Evolutionary conservation across 805 yeast genomes (phyloP).

Genomic region (Suhomyces sp.): DNA sequence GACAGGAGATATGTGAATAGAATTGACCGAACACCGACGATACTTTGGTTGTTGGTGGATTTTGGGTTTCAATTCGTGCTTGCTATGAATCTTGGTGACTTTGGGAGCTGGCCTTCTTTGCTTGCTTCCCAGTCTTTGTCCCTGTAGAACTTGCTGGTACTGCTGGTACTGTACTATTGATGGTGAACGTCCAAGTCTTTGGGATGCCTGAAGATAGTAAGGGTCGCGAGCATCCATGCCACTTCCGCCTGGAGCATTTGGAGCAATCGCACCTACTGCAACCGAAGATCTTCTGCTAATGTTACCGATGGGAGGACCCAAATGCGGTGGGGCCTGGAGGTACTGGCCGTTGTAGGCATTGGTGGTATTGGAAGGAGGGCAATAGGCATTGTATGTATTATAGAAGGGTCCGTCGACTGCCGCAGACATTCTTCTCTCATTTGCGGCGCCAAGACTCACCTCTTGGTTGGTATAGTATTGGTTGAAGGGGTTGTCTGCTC

Average conservation of each 20-base stretch:
- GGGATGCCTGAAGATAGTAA: slow-evolving; percentile 12
- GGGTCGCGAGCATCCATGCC: slow-evolving; percentile 7
- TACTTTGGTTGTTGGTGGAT: slow-evolving; percentile 63
- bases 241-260: slow-evolving; percentile 6
- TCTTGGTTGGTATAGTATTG: slow-evolving; percentile 41
- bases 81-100: slow-evolving; percentile 39
- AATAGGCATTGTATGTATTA: slow-evolving; percentile 15
- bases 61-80: slow-evolving; percentile 58
- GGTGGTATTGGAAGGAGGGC: slow-evolving; percentile 1
- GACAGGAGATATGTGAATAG: slow-evolving; percentile 71
- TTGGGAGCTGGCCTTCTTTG: slow-evolving; percentile 43
- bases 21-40: slow-evolving; percentile 64
- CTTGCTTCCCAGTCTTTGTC: slow-evolving; percentile 9
- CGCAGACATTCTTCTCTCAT: slow-evolving; percentile 38
- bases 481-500: slow-evolving; percentile 45
- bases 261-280: slow-evolving; percentile 7
- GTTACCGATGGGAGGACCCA: slow-evolving; percentile 10
- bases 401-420: slow-evolving; percentile 31
- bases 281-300: slow-evolving; percentile 22
- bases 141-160: slow-evolving; percentile 27
- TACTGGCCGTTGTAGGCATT: slow-evolving; percentile 9
- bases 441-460: slow-evolving; percentile 23
- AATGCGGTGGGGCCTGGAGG: slow-evolving; percentile 7
- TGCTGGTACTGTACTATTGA: slow-evolving; percentile 34
- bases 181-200: slow-evolving; percentile 24